Percentiles rank a stretch among this genome's conserved stretches.
Evolutionary conservation across 192 early-diverging fungal species (phyloP).

Genomic region (Radiomyces spectabilis): DNA sequence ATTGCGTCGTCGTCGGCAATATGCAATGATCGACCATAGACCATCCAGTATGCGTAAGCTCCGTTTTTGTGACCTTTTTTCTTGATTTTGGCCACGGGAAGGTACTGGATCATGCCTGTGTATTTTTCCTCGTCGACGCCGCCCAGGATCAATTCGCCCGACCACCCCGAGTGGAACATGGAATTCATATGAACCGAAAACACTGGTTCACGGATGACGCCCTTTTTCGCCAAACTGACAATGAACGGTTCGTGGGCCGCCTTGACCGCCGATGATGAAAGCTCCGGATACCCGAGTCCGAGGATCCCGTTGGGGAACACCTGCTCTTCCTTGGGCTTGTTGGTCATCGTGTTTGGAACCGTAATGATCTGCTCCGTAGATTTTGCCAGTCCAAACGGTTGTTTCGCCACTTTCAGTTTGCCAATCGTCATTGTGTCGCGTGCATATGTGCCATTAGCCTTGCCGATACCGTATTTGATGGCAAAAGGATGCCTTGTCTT

Average conservation of each 20-base stretch:
- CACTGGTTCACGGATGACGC: constrained; percentile 1
- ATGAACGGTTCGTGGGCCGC: constrained; percentile 3
- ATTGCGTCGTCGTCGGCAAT: not conserved
- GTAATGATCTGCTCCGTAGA: constrained; percentile 6
- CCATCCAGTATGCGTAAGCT: constrained; percentile 20
- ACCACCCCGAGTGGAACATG: not conserved
- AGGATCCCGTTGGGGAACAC: constrained; percentile 10
- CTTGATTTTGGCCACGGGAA: constrained; percentile 17
- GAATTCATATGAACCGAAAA: constrained; percentile 13
- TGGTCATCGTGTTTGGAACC: not conserved
- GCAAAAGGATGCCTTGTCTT: not conserved
- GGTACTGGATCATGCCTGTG: constrained; percentile 38
- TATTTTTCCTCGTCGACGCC: constrained; percentile 35
- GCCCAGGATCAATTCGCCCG: constrained; percentile 39
- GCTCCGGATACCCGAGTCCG: constrained; percentile 11
- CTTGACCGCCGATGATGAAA: too few species aligned
- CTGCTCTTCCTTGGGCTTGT: not conserved
- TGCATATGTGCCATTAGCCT: constrained; percentile 8
- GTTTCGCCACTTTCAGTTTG: not conserved
- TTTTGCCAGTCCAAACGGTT: constrained; percentile 18
- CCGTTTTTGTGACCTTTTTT: not conserved
- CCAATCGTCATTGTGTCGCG: constrained; percentile 12
- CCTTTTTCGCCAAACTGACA: constrained; percentile 3
- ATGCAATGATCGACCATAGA: constrained; percentile 3
- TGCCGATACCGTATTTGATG: constrained; percentile 22